Evolutionary conservation across 169 alveolate species (phyloP), one percentile per base, ranked within the genome.

Genomic region (Eimeria praecox): DNA sequence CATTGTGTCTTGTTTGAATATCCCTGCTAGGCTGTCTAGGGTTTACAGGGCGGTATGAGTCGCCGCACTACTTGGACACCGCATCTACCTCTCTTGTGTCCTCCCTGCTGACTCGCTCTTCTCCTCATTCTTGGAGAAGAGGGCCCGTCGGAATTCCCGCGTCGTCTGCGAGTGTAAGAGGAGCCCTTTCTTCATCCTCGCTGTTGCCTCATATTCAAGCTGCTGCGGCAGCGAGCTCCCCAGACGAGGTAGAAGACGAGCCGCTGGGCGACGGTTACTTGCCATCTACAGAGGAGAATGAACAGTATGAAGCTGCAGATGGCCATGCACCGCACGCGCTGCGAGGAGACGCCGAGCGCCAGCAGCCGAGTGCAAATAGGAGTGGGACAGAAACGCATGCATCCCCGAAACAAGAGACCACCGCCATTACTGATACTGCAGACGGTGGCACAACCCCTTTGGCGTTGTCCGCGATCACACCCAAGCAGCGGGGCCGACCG

Each of bases 401-500:
- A 42, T 9, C 33, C 30, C 52, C 59, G 20, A 42, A 38, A 9
- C 86, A 75, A 44, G 86, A 35, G 16, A 20, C 54, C 33, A 20
- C 52, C 38, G 38, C 9, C 14, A 18, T 35, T 33, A 40, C 86
- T 20, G 86, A 16, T 1, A 44, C 59, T 66, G 42, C 44, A 66
- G 78, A 33, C 44, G 78, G 46, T 44, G 22, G 33, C 4, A 66
- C 78, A 66, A 30, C 18, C 33, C 46, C 9, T 42, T 66, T 22
- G 27, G 78, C 18, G 5, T 18, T 44, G 62, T 44, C 90, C 54
- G 59, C 71, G 42, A 33, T 35, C n/a, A 52, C 22, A 35, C 62
- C 73, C 92, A 56, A 78, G 69, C 96, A 77, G 6, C 59, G 90
- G 59, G 97, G 97, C 78, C 95, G 95, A 59, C 98, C 97, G 56